Evolutionary conservation across 257 asterid genomes (phyloP), one percentile per base, ranked within the genome.

Genomic region (Solanum phureja): DNA sequence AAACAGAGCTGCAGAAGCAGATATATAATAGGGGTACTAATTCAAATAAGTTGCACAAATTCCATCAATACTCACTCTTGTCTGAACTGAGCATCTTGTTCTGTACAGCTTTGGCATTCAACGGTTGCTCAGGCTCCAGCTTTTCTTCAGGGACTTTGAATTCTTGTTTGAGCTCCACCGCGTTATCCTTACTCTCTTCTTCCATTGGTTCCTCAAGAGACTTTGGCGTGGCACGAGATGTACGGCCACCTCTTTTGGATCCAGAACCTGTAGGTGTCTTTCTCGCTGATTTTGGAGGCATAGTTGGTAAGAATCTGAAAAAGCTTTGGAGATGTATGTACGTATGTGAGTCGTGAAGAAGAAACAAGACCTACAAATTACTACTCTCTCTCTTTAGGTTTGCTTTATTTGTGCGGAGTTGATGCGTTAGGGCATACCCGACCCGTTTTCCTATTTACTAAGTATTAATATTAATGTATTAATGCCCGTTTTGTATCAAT

Each of bases 191-290:
- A 42, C 88, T 82, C 74, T 87, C 83, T 24, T 64, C 73, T 79
- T 89, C 9, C 83, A 64, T 86, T 62, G 85, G 88, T 84, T 91
- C 91, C 88, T 91, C 86, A 40, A 56, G 90, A 7, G 87, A 87
- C 74, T 87, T 90, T 83, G 42, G 89, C 44, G 76, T 81, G 79
- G 89, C 91, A 81, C 88, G 88, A 87, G 86, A 90, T 87, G 92
- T 95, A 58, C 98, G 92, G 69, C 90, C 86, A 84, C 91, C 92
- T 77, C 95, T 90, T 94, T 90, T 94, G 84, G 93, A 89, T 44
- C 98, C 98, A 86, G 95, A 98, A 29, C 98, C 98, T 52, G 93
- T 89, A 66, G 96, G 93, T 68, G 94, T 90, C 90, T 89, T 95
- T 92, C 92, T 96, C 88, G 90, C 89, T 87, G 83, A 34, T 88